Evolutionary conservation across 192 early-diverging fungal genomes (phyloP), one percentile per base, ranked within the genome.

Genomic region (Gigaspora rosea): DNA sequence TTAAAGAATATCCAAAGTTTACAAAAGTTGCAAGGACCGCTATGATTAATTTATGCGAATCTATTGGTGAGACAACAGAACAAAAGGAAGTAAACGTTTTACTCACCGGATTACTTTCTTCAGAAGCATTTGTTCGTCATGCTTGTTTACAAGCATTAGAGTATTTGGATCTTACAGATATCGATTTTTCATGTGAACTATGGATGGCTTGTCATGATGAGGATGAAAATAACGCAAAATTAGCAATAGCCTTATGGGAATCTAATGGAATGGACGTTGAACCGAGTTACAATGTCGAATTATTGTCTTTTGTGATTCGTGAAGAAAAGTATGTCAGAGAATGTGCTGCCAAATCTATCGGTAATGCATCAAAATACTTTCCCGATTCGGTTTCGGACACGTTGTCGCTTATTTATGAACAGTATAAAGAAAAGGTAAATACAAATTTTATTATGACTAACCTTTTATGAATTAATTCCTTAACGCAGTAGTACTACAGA

Each of bases 201-300:
- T 96, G 93, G 93, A 77, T 90, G 48, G 82, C 86, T 13, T 86
- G 86, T 35, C 89, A 86, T 77, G 94, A 96, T 78, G 81, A 84
- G 0, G 92, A 92, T 52, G 76, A 73, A 13, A 83, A 85, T 52
- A 84, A 86, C 57, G 82, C 82, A 3, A 85, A 91, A 20, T 66
- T 86, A 13, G 93, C 93, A 2, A 82, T 82, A 33, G 61, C 71
- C 46, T 78, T 93, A 36, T 94, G 94, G 93, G 85, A 87, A 35
- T 86, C 89, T 22, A 89, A 87, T 54, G 86, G 77, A 50, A 85
- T 90, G 86, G 84, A 85, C 16, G 79, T 89, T 9, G 84, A 86
- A 27, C 76, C 82, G 51, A 79, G 78, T 33, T 90, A 88, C 69
- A 79, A 80, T 8, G 82, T 80, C 48, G 76, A 81, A 20, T 70